Base-by-base conservation (phyloP, 176 grass and related monocot species). In the Oryza australiensis region DNA sequence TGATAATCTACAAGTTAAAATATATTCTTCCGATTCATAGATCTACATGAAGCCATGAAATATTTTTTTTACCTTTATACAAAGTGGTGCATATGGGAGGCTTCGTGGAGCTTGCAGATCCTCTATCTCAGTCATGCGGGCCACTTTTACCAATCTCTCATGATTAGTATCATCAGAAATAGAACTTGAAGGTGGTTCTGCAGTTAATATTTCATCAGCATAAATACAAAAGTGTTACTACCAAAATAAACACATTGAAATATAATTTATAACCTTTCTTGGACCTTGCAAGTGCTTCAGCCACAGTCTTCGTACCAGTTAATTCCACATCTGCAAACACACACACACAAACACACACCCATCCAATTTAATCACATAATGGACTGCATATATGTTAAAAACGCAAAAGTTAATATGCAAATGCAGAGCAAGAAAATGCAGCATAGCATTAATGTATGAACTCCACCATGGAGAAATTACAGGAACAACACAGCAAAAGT, bases 41-140 rank as follows among this genome's bases (percentile, higher is more conserved):
- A n/a, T n/a, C n/a, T n/a, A n/a, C n/a, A 71, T 35, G 76, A 78
- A 76, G 16, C 64, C 37, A 84, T 72, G 37, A 66, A 79, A 49
- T 45, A 42, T 69, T 62, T 23, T n/a, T n/a, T 9, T 48, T 59
- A 98, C 95, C 90, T 98, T 98, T 73, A 98, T 98, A 73, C 90
- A 93, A 82, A 98, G 95, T 57, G 81, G 80, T 69, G 95, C 90
- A 55, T 91, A 94, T n/a, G 78, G 74, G 68, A 87, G 75, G 40
- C 70, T 90, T 29, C 55, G 81, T 42, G 90, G 65, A 86, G 81
- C 90, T 87, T 94, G 92, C 76, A 98, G 76, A 78, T 98, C 95
- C 37, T 91, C 95, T 79, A 98, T 92, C 76, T 92, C 95, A 72
- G 90, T 98, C 95, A 98, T 94, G 38, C 92, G 88, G 65, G 92